Evolutionary conservation across 2,329 filamentous ascomycete genomes (phyloP), one percentile per base, ranked within the genome.

Genomic region (Lachnellula willkommii): DNA sequence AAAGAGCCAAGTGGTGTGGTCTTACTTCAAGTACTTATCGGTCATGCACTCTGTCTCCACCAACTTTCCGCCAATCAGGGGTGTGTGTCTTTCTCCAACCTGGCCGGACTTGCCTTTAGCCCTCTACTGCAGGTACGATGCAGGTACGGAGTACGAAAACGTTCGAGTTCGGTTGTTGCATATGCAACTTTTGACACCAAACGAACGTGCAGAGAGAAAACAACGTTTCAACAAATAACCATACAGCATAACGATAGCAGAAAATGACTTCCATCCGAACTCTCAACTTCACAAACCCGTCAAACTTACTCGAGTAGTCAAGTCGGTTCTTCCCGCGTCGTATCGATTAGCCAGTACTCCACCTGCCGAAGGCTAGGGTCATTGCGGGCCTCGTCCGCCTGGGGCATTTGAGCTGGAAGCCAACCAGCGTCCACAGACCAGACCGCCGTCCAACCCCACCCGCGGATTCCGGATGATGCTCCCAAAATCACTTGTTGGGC

Each of bases 41-140:
- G 53, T 51, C 48, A 54, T 49, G 52, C 52, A 43, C 14, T 47
- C n/a, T 8, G 24, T 36, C 28, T 32, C 28, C 28, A 32, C 28
- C 28, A 32, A 4, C 28, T 12, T 12, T 2, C 8, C 28, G 12
- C 28, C 28, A 32, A 32, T 32, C 28, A 32, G 28, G 28, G 28
- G 28, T 28, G 28, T 8, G 28, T 28, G 28, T n/a, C 40, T 45
- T 37, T 45, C 32, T 32, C 8, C 14, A 28, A 22, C 32, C 45
- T 26, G 32, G 35, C 47, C 26, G 8, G 28, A 11, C 28, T 11
- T 32, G 20, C 26, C 52, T 40, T 48, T 49, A 50, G 15, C 50
- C 46, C 36, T 47, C 50, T 61, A 49, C 65, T 65, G 64, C 64
- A 66, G 63, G 64, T 60, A 65, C 64, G 45, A 65, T 66, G 65